Percentiles rank a stretch among this genome's conserved stretches.
These are phyloP conservation scores for Acorus gramineus DNA, from an alignment of 106 monocot species.

Conservation along the genomic window DNA sequence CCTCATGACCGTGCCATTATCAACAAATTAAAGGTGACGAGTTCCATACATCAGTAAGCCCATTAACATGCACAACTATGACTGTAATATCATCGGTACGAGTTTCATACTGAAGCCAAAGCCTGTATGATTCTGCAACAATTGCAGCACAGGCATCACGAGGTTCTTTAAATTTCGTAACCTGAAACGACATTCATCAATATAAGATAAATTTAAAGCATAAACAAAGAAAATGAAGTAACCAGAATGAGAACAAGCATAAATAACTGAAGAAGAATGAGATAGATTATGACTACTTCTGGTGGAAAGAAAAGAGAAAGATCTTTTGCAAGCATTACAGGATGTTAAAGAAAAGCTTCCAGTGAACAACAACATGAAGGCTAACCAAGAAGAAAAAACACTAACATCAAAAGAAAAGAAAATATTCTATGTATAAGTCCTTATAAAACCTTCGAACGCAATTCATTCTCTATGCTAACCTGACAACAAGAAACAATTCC, in stretches of 20 bases:
- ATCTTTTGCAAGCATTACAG: too few species aligned
- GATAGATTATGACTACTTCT: too few species aligned
- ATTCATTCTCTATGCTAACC: too few species aligned
- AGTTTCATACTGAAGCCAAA: conserved; percentile 99
- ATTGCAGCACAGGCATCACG: conserved; percentile 94
- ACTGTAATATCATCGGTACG: conserved; percentile 98
- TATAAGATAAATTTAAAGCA: not conserved
- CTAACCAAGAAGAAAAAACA: too few species aligned
- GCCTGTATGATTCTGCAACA: conserved; percentile 95
- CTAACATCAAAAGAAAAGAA: too few species aligned
- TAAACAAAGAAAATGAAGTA: not conserved
- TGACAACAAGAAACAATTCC: too few species aligned
- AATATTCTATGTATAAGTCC: too few species aligned
- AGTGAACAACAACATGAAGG: too few species aligned
- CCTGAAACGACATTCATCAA: conserved; percentile 30
- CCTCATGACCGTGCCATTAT: not conserved
- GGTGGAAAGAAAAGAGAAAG: too few species aligned
- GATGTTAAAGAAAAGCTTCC: too few species aligned
- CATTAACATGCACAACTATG: conserved; percentile 86
- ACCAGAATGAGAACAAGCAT: not conserved
- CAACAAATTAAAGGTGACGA: conserved; percentile 6
- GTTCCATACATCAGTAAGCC: conserved; percentile 63
- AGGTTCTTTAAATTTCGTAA: conserved; percentile 89
- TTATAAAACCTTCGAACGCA: too few species aligned
- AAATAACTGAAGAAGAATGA: too few species aligned